phyloP scores from a whole-genome alignment of 371 early-diverging fungal genomes.

The Rhizopus stolonifer region DNA sequence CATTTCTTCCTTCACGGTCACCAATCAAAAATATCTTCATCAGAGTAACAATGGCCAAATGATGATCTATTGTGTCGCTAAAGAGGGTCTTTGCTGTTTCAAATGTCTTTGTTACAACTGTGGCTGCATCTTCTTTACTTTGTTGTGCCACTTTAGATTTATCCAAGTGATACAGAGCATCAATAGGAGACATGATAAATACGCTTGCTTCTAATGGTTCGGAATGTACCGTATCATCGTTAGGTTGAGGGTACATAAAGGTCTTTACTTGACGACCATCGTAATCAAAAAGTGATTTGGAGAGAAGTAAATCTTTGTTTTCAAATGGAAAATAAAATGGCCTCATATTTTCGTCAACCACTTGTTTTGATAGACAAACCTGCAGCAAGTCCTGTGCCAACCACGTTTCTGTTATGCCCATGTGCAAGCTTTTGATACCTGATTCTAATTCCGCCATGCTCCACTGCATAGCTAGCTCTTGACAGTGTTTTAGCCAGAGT shows the following conservation, averaged over 20 bases:
- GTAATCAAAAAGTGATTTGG: slow-evolving; percentile 40
- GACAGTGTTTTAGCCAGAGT: slow-evolving; percentile 27
- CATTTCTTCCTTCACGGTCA: slow-evolving; percentile 37
- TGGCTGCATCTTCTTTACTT: slow-evolving; percentile 22
- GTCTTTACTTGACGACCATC: slow-evolving; percentile 30
- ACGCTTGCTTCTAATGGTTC: slow-evolving; percentile 18
- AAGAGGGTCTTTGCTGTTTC: slow-evolving; percentile 30
- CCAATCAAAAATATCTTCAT: slow-evolving; percentile 54
- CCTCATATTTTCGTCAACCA: slow-evolving; percentile 15
- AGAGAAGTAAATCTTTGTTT: slow-evolving; percentile 7
- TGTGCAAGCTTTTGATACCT: slow-evolving; percentile 12
- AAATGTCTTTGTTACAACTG: slow-evolving; percentile 40
- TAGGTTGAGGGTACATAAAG: slow-evolving; percentile 24
- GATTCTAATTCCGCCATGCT: slow-evolving; percentile 15
- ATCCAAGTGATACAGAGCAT: slow-evolving; percentile 50
- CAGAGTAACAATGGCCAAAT: slow-evolving; percentile 43
- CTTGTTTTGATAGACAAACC: slow-evolving; percentile 22
- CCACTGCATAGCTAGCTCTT: slow-evolving; percentile 1
- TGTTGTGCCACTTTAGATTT: slow-evolving; percentile 33
- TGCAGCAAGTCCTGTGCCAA: slow-evolving; percentile 36
- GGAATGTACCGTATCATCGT: background rate
- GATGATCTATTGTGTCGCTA: slow-evolving; percentile 26
- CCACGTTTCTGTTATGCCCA: slow-evolving; percentile 35
- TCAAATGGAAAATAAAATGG: slow-evolving; percentile 29
- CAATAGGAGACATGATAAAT: slow-evolving; percentile 59